phyloP scores from a whole-genome alignment of 148 eudicot genomes.

The Rheum nobile region DNA sequence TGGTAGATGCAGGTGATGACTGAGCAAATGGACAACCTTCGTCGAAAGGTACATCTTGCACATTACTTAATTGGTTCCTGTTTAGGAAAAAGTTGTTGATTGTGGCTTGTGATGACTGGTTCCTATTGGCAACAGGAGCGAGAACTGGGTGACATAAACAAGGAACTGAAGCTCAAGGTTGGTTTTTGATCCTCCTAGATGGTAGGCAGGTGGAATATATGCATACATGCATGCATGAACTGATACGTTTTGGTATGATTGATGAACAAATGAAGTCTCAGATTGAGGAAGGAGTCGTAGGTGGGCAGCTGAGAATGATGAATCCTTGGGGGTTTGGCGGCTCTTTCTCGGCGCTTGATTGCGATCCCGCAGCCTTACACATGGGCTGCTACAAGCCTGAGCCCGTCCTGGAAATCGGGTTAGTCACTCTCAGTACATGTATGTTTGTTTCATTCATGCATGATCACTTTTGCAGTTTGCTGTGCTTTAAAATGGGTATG shows the following conservation, averaged over 20 bases:
- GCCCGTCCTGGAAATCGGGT: conserved; percentile 71
- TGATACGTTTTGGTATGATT: neutral
- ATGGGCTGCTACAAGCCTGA: conserved; percentile 38
- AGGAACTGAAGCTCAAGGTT: conserved; percentile 80
- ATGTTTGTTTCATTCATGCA: too few relatives aligned
- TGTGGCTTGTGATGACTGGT: neutral
- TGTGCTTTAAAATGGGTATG: neutral
- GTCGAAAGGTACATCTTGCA: conserved; percentile 46
- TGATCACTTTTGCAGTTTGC: too few relatives aligned
- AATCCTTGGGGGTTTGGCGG: conserved; percentile 23
- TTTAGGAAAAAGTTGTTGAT: neutral
- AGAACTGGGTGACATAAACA: conserved; percentile 82
- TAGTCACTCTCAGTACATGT: neutral
- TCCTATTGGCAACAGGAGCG: conserved; percentile 55
- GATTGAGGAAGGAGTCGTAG: neutral
- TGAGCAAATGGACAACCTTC: conserved; percentile 82
- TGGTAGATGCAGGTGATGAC: conserved; percentile 59
- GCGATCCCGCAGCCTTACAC: conserved; percentile 15
- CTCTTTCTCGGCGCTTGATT: conserved; percentile 16
- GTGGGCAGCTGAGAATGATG: conserved; percentile 3
- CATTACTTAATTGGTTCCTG: neutral
- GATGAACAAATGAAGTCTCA: neutral
- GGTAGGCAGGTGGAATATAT: too few relatives aligned
- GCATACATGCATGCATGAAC: neutral
- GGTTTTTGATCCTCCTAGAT: neutral